Conservation (phyloP, 768 basidiomycete species). For the Chalciporus sphaerocephalus region DNA sequence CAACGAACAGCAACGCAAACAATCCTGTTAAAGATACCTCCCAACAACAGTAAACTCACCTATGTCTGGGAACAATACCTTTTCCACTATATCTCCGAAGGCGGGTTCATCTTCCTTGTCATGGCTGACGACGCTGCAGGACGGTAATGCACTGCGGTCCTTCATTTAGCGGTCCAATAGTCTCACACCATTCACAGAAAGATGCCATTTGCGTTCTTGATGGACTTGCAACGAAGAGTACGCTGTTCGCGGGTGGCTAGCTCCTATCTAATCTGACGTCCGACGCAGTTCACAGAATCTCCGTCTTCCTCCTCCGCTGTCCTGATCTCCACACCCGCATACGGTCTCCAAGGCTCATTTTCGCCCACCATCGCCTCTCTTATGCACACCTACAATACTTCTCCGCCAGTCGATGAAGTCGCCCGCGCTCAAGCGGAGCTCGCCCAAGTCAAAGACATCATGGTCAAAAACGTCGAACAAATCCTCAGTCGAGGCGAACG, state of each 20-base stretch:
- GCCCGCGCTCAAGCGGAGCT: constrained; percentile 86
- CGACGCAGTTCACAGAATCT: constrained; percentile 50
- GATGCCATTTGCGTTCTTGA: constrained; percentile 91
- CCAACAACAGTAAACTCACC: constrained; percentile 75
- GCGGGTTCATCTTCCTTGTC: constrained; percentile 82
- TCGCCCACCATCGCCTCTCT: constrained; percentile 66
- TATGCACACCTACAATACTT: constrained; percentile 85
- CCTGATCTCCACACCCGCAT: constrained; percentile 45
- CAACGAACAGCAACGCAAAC: constrained; percentile 64
- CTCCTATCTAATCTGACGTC: background rate
- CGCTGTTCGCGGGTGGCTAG: constrained; percentile 6
- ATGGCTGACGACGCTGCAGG: constrained; percentile 94
- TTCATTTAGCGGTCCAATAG: too few relatives aligned
- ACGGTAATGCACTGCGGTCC: constrained; percentile 68
- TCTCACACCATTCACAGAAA: constrained; percentile 58
- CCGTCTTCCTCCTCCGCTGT: constrained; percentile 61
- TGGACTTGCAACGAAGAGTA: constrained; percentile 79
- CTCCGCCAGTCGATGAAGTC: constrained; percentile 85
- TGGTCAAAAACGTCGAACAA: constrained; percentile 98
- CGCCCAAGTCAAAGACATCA: constrained; percentile 89
- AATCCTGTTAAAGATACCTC: constrained; percentile 93
- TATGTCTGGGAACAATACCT: constrained; percentile 93
- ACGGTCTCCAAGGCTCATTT: constrained; percentile 69
- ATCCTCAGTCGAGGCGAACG: constrained; percentile 92
- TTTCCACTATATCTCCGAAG: constrained; percentile 91